Evolutionary conservation across 179 eudicot species (phyloP).

Genomic region (Beta corolliflora): DNA sequence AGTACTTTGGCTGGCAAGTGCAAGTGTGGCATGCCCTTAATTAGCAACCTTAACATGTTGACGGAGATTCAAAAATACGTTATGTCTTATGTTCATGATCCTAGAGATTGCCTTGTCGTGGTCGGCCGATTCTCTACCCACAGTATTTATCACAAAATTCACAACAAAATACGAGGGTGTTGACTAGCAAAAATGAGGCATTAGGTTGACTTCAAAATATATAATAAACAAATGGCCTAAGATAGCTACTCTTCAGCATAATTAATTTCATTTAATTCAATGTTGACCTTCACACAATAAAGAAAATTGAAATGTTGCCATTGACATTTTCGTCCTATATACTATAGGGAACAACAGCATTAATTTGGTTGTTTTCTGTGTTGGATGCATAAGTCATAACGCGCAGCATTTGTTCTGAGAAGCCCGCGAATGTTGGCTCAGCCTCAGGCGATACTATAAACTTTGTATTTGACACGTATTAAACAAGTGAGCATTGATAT

Average conservation of each 20-base stretch:
- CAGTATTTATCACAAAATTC: neutral
- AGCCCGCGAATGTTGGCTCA: too few relatives aligned
- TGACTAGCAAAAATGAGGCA: slow-evolving; percentile 6
- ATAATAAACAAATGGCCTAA: neutral
- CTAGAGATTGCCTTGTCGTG: slow-evolving; percentile 24
- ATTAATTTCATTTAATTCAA: too few relatives aligned
- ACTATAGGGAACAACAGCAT: too few relatives aligned
- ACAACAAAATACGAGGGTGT: neutral
- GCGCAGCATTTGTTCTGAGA: too few relatives aligned
- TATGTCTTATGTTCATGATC: neutral
- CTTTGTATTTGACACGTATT: too few relatives aligned
- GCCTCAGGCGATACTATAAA: too few relatives aligned
- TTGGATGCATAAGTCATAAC: too few relatives aligned
- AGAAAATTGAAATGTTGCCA: too few relatives aligned
- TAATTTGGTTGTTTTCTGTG: too few relatives aligned
- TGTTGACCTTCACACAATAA: neutral
- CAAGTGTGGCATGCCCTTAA: neutral
- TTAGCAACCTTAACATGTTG: neutral
- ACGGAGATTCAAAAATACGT: neutral
- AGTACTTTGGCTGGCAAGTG: neutral
- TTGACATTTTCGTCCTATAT: too few relatives aligned
- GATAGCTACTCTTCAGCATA: too few relatives aligned
- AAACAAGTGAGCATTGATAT: too few relatives aligned
- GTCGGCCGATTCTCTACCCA: slow-evolving; percentile 28
- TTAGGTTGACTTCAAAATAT: slow-evolving; percentile 10